Conservation (phyloP, 1,284 basidiomycete species). For the Hortiboletus rubellus region DNA sequence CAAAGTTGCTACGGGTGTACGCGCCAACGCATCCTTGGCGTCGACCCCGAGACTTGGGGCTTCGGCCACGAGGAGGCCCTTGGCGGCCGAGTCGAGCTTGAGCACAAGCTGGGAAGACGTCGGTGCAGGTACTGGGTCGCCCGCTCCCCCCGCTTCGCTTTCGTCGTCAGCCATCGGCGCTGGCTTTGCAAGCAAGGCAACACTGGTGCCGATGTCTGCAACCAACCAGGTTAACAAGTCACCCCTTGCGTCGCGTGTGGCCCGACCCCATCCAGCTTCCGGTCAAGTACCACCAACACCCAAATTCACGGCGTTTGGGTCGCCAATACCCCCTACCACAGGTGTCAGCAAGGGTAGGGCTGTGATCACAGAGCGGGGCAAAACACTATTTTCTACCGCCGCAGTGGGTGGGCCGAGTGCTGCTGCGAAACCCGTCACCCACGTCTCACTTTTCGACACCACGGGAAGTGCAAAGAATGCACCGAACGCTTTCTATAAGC, state of each 20-base stretch:
- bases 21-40: conserved; percentile 10
- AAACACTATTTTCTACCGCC: conserved; percentile 14
- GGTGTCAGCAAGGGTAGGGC: not conserved
- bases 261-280: conserved; percentile 11
- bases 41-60: conserved; percentile 9
- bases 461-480: conserved; percentile 47
- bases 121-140: conserved; percentile 11
- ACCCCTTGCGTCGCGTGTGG: conserved; percentile 15
- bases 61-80: conserved; percentile 14
- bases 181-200: conserved; percentile 9
- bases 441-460: conserved; percentile 46
- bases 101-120: conserved; percentile 55
- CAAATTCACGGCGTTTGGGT: conserved; percentile 28
- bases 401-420: conserved; percentile 17
- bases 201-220: not conserved
- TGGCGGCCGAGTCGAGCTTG: conserved; percentile 31
- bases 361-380: conserved; percentile 18
- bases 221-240: conserved; percentile 4
- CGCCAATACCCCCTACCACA: conserved; percentile 15
- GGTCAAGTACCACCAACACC: conserved; percentile 13
- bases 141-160: conserved; percentile 10
- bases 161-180: conserved; percentile 1
- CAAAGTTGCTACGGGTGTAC: conserved; percentile 23
- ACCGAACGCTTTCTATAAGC: conserved; percentile 63
- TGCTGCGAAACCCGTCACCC: conserved; percentile 15